Base-by-base conservation (phyloP, 2,329 filamentous ascomycete species). In the Curvularia lunata region DNA sequence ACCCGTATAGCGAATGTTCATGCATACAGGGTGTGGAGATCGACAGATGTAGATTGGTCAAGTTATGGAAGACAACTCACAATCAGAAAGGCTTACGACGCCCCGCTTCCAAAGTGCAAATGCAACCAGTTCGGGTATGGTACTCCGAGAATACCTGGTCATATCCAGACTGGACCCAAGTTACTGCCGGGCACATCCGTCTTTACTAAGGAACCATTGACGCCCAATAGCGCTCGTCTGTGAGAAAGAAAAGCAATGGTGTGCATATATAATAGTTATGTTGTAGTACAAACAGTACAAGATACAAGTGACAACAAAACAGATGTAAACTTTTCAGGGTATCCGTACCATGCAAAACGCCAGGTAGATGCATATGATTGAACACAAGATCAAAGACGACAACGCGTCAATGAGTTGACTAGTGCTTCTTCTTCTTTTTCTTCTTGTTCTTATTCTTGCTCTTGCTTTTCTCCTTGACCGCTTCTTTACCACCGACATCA, bases 361-460 rank as follows among this genome's bases (percentile, higher is more conserved):
- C 64, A 52, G 40, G 51, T 46, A 62, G 54, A 64, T 64, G 62
- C 58, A 57, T 47, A 25, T 48, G 55, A 49, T 49, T 19, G n/a
- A 56, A 32, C 47, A 47, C 18, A 30, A 49, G 25, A 32, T 12
- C 42, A 25, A 2, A 10, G 9, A 40, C 13, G 16, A 9, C 13
- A 19, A 16, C 23, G 28, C 21, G 30, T 21, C 9, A 16, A 7
- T 45, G 25, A 32, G 18, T 5, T 16, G 13, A 49, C 41, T 61
- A 58, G 42, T 68, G n/a, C 43, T 49, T 70, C 43, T 63, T 73
- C 67, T 74, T 75, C 65, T 75, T 76, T 58, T 77, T 76, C 63
- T 74, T 77, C 61, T 74, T 76, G 56, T 77, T 76, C 63, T 74
- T 77, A 59, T 73, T 77, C 65, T 69, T 70, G 54, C 74, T 77